Conservation (phyloP, 306 rosid species). For the Oxytropis ochrocephala region DNA sequence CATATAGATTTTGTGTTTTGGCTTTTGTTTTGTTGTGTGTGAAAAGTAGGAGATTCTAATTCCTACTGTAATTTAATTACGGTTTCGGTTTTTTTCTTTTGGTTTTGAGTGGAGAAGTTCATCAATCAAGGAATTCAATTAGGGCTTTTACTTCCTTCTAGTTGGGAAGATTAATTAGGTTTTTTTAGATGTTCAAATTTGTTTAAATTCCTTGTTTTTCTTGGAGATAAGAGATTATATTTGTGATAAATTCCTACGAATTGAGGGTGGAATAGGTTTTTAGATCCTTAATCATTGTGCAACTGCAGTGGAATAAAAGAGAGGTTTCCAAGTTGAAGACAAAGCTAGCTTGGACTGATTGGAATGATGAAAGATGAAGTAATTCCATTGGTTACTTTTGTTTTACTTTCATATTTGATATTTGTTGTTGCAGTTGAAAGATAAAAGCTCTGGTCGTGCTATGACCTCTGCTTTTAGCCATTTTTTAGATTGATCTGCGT, state of each 20-base stretch:
- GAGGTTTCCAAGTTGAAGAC: slow-evolving; percentile 16
- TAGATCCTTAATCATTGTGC: slow-evolving; percentile 20
- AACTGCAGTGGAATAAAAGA: slow-evolving; percentile 5
- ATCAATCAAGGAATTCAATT: slow-evolving; percentile 45
- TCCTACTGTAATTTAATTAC: slow-evolving; percentile 43
- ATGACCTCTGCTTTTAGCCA: too few species aligned
- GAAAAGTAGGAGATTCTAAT: slow-evolving; percentile 31
- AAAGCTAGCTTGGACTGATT: not conserved
- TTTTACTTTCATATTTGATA: slow-evolving; percentile 24
- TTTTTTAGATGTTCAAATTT: slow-evolving; percentile 36
- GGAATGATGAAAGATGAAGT: slow-evolving; percentile 5
- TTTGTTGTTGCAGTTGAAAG: slow-evolving; percentile 16
- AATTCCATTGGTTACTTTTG: slow-evolving; percentile 18
- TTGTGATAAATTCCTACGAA: slow-evolving; percentile 19
- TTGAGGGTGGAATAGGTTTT: slow-evolving; percentile 44
- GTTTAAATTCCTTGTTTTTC: slow-evolving; percentile 50
- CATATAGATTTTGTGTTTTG: too few species aligned
- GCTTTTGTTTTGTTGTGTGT: slow-evolving; percentile 54
- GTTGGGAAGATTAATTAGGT: slow-evolving; percentile 39
- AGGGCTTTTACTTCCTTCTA: slow-evolving; percentile 33
- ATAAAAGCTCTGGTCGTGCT: too few species aligned
- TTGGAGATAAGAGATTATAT: slow-evolving; percentile 23
- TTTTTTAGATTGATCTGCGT: too few species aligned
- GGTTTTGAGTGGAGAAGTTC: slow-evolving; percentile 41
- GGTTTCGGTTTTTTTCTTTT: slow-evolving; percentile 37